Evolutionary conservation across 495 filamentous ascomycete species (phyloP).

Genomic region (Aspergillus baeticus): DNA sequence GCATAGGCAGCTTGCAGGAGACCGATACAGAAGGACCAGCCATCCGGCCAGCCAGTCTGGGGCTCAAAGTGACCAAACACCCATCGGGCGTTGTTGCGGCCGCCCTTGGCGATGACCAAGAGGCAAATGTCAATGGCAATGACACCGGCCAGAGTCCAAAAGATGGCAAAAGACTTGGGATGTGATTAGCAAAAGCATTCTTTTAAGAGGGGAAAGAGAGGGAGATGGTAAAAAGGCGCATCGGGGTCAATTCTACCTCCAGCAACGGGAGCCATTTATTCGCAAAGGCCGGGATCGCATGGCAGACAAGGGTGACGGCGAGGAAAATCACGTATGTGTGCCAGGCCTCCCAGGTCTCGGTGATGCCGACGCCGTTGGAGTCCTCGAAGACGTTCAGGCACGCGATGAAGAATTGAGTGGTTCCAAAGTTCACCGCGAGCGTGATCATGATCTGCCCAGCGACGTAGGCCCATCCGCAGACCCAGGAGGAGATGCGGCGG

Average conservation of each 20-base stretch:
- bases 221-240: conserved; percentile 32
- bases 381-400: conserved; percentile 39
- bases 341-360: conserved; percentile 23
- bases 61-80: conserved; percentile 31
- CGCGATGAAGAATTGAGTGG: conserved; percentile 18
- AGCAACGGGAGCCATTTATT: conserved; percentile 35
- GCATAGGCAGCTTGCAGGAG: conserved; percentile 61
- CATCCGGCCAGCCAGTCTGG: conserved; percentile 41
- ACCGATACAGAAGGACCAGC: conserved; percentile 63
- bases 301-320: conserved; percentile 49
- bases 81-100: conserved; percentile 54
- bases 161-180: conserved; percentile 59
- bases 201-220: conserved; percentile 9
- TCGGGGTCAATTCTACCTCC: conserved; percentile 29
- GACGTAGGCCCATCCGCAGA: conserved; percentile 69
- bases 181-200: not conserved
- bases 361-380: conserved; percentile 32
- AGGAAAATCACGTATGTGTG: conserved; percentile 61
- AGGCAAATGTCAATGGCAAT: conserved; percentile 59
- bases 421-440: conserved; percentile 35
- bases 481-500: conserved; percentile 58
- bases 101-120: conserved; percentile 54
- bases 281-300: conserved; percentile 24
- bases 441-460: conserved; percentile 59
- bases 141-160: conserved; percentile 58